Base-by-base conservation (phyloP, 331 rosid species). In the Acacia concinna region DNA sequence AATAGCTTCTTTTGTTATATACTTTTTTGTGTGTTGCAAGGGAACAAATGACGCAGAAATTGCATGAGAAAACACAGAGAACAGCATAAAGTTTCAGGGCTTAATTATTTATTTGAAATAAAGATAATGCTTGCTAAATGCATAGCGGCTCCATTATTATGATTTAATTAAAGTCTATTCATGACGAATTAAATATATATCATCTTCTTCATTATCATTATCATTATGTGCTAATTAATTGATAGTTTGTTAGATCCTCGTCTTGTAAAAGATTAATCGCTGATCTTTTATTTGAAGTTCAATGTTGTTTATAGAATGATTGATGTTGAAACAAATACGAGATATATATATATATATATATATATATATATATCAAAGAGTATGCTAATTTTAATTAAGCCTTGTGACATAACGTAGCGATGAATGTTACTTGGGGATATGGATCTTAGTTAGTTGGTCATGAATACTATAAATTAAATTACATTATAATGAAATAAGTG, bases 271-370 rank as follows among this genome's bases (percentile, higher is more conserved):
- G 74, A 77, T 18, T 51, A 75, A 21, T 21, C 31, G n/a, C 31
- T 15, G 62, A 57, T 47, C 57, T 67, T 47, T 20, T 31, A 73
- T 66, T 86, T 71, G 68, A 51, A 59, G 71, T 77, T 75, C 5
- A 62, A 35, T 47, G 27, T 49, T 41, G 23, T 52, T 38, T 8
- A 20, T 52, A 43, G 56, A 63, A 72, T 76, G 66, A 75, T 79
- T 84, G 85, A 79, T 85, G 84, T 76, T 81, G 81, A 79, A 69
- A 32, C 75, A 43, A 66, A 78, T 67, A 66, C 64, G 4, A 70
- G 71, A 49, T 70, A 68, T 15, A 75, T 68, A 49, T 70, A 68
- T 15, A 75, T 68, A 49, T 70, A 68, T 15, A 75, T 68, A 49
- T 70, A 68, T 15, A 75, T 68, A n/a, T n/a, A 49, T 70, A 68